Percentiles rank a stretch among this genome's conserved stretches.
Evolutionary conservation across 2,329 filamentous ascomycete species (phyloP).

Genomic region (Periconia sp.): DNA sequence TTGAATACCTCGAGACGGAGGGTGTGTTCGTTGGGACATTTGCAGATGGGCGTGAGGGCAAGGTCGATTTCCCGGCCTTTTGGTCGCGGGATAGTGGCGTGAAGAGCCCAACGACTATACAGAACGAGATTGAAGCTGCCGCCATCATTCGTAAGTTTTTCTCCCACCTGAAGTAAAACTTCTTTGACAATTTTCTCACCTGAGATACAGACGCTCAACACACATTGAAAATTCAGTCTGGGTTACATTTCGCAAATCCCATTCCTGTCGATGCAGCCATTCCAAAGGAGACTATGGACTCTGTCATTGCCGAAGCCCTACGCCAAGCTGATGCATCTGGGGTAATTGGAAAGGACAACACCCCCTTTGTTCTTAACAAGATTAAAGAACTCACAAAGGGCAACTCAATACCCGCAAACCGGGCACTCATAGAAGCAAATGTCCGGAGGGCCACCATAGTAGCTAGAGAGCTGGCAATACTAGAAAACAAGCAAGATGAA

Average conservation of each 20-base stretch:
- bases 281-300: slow-evolving; percentile 54
- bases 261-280: slow-evolving; percentile 73
- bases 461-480: slow-evolving; percentile 61
- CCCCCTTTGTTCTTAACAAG: slow-evolving; percentile 77
- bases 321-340: slow-evolving; percentile 38
- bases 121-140: slow-evolving; percentile 79
- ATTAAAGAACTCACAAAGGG: slow-evolving; percentile 77
- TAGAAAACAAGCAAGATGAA: slow-evolving; percentile 48
- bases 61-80: slow-evolving; percentile 88
- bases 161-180: background rate
- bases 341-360: slow-evolving; percentile 74
- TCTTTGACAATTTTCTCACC: background rate
- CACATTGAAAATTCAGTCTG: slow-evolving; percentile 70
- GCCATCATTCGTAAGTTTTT: slow-evolving; percentile 71
- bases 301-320: slow-evolving; percentile 45
- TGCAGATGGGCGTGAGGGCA: slow-evolving; percentile 72
- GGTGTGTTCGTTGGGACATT: slow-evolving; percentile 87
- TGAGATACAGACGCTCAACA: slow-evolving; percentile 66
- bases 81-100: slow-evolving; percentile 86
- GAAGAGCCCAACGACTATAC: slow-evolving; percentile 73
- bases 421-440: slow-evolving; percentile 68
- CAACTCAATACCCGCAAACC: slow-evolving; percentile 73
- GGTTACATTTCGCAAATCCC: slow-evolving; percentile 86
- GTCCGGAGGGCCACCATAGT: slow-evolving; percentile 66
- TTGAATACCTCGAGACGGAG: slow-evolving; percentile 76